Base-by-base conservation (phyloP, 352 stramenopile species). In the Phytophthora pistaciae region DNA sequence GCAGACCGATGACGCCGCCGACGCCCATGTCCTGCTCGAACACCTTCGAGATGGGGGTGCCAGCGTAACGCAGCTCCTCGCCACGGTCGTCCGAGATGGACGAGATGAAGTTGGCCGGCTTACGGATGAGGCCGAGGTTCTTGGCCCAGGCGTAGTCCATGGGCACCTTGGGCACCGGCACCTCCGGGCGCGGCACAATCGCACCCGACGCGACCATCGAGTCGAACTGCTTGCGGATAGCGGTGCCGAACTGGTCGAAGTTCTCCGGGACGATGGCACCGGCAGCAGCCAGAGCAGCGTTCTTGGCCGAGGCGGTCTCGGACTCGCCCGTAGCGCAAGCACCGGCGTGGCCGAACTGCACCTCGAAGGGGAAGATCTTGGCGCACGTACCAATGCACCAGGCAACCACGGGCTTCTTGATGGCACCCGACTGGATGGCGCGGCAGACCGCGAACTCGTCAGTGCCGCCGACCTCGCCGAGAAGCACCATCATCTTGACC, bases 71-170 rank as follows among this genome's bases (percentile, higher is more conserved):
- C 16, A 99, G 85, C 82, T 99, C 97, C 64, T 99, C 95, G n/a
- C 97, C 97, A 76, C 97, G 92, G 80, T 99, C 97, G 72, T 99
- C 97, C 38, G 93, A 98, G 77, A 99, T 99, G 46, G 96, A 98
- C 38, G 96, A 99, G 79, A 99, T 98, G 70, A 99, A 99, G 78
- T 98, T 98, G 44, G 97, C 93, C 46, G 97, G 97, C 82, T 99
- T 99, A 72, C 97, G 91, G 63, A 99, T 97, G 20, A 99, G 85
- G 7, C 97, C 97, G 13, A 99, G 83, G 66, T 97, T 96, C 80
- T 99, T 98, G 57, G 97, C 97, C 96, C 96, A 99, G 10, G 91
- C 93, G 78, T 98, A 99, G 77, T 99, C 97, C 94, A 99, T 99
- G 5, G 97, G 97, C 62, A 99, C 94, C 73, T 96, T 98, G 1